Percentiles rank a stretch among this genome's conserved stretches.
Evolutionary conservation across 139 green algal genomes (phyloP).

Genomic region (Haematococcus lacustris): DNA sequence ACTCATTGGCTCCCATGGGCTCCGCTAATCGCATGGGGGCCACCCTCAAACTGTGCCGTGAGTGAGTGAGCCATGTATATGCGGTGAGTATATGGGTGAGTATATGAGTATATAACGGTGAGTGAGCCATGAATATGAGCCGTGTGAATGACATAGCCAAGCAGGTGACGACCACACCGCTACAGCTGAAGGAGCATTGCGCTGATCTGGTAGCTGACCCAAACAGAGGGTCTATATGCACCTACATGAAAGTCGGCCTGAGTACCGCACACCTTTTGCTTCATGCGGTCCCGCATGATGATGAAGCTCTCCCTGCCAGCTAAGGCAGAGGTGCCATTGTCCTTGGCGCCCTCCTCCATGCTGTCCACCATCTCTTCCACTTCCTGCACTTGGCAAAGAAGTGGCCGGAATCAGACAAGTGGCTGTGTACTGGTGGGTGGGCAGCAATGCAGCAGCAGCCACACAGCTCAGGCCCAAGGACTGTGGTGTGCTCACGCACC

Average conservation of each 20-base stretch:
- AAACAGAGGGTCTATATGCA: background rate
- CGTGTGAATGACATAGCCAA: background rate
- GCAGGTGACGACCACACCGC: background rate
- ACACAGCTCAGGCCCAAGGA: no score
- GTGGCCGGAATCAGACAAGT: no score
- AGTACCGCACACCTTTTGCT: background rate
- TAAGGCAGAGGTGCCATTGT: background rate
- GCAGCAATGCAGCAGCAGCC: no score
- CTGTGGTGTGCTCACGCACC: no score
- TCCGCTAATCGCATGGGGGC: background rate
- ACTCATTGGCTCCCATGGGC: background rate
- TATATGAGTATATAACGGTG: no score
- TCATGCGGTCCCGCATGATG: background rate
- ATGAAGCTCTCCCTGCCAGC: background rate
- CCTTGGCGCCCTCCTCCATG: background rate
- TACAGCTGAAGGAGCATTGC: background rate
- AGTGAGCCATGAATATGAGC: no score
- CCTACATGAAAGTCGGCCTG: background rate
- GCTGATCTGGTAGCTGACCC: background rate
- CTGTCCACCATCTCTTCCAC: conserved; percentile 34
- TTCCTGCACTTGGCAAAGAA: conserved; percentile 32
- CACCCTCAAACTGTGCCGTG: no score
- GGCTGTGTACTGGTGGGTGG: no score
- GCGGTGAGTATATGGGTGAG: no score
- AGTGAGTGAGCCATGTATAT: no score